phyloP scores from a whole-genome alignment of 352 stramenopile genomes.

The Phytophthora palmivora region DNA sequence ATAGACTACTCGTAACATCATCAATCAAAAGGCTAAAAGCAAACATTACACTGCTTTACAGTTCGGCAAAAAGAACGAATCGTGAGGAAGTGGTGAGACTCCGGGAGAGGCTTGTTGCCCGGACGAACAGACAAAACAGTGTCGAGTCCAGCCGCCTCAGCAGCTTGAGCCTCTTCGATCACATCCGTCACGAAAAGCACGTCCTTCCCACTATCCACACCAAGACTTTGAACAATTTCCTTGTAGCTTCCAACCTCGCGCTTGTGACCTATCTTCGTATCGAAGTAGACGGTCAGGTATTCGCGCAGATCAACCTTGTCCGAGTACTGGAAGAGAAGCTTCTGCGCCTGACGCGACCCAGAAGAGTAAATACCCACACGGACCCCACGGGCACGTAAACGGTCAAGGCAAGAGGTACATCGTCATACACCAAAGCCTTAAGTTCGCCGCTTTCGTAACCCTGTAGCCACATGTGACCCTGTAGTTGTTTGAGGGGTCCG shows the following conservation, averaged over 20 bases:
- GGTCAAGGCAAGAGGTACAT: conserved; percentile 90
- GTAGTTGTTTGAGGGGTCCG: conserved; percentile 88
- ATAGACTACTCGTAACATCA: conserved; percentile 15
- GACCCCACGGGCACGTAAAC: conserved; percentile 74
- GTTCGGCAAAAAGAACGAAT: conserved; percentile 71
- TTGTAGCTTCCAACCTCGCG: conserved; percentile 71
- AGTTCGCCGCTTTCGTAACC: conserved; percentile 90
- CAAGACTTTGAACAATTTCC: conserved; percentile 85
- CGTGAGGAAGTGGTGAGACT: conserved; percentile 56
- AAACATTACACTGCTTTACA: conserved; percentile 45
- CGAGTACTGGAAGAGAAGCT: conserved; percentile 88
- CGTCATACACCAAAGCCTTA: conserved; percentile 91
- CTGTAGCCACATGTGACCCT: conserved; percentile 91
- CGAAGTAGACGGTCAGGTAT: conserved; percentile 86
- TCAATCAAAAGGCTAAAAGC: conserved; percentile 10
- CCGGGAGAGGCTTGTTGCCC: conserved; percentile 83
- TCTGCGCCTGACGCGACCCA: conserved; percentile 88
- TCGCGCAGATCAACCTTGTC: conserved; percentile 80
- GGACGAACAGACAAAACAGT: conserved; percentile 84
- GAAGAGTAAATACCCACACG: conserved; percentile 95
- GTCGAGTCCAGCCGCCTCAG: conserved; percentile 67
- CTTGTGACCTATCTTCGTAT: conserved; percentile 87
- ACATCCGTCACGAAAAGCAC: conserved; percentile 92
- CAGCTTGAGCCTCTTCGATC: conserved; percentile 85
- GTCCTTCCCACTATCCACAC: conserved; percentile 77